Percentiles rank a stretch among this genome's conserved stretches.
Conservation (phyloP, 768 basidiomycete genomes). For the Russula virescens region DNA sequence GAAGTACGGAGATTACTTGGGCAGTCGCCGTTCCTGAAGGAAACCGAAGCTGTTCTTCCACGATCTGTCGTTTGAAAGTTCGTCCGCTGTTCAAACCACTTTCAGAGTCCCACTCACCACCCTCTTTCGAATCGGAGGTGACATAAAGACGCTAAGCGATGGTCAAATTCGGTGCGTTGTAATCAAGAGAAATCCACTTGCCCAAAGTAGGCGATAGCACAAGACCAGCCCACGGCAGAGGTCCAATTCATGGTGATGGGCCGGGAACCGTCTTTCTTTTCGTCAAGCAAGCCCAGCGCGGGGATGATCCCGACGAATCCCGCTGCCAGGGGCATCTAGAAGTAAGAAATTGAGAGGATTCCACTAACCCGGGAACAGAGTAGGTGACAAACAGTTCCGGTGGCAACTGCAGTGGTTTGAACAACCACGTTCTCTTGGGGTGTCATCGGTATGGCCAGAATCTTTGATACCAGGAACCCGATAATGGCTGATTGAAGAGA, state of each 20-base stretch:
- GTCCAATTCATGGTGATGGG: constrained; percentile 73
- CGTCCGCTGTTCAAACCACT: neutral
- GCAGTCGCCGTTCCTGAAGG: constrained; percentile 96
- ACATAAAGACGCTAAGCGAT: constrained; percentile 75
- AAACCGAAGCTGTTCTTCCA: constrained; percentile 90
- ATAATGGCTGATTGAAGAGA: constrained; percentile 91
- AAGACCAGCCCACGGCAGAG: constrained; percentile 78
- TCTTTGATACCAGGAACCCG: constrained; percentile 77
- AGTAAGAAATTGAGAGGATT: neutral
- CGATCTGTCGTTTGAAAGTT: constrained; percentile 48
- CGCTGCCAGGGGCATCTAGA: constrained; percentile 78
- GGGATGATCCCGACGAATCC: constrained; percentile 92
- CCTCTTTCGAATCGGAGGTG: constrained; percentile 91
- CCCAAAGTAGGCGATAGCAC: constrained; percentile 92
- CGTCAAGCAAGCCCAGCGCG: constrained; percentile 73
- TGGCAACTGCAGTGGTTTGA: constrained; percentile 94
- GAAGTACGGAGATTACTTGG: constrained; percentile 87
- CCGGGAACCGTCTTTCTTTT: constrained; percentile 66
- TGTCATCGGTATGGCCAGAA: constrained; percentile 68
- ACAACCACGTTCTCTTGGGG: constrained; percentile 92
- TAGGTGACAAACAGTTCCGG: constrained; percentile 49
- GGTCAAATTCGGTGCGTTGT: constrained; percentile 4
- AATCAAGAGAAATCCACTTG: constrained; percentile 26
- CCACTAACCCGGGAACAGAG: neutral
- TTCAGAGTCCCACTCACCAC: constrained; percentile 50